Conservation (phyloP, 2,329 filamentous ascomycete genomes). For the Stagonosporopsis cucurbitacearum region DNA sequence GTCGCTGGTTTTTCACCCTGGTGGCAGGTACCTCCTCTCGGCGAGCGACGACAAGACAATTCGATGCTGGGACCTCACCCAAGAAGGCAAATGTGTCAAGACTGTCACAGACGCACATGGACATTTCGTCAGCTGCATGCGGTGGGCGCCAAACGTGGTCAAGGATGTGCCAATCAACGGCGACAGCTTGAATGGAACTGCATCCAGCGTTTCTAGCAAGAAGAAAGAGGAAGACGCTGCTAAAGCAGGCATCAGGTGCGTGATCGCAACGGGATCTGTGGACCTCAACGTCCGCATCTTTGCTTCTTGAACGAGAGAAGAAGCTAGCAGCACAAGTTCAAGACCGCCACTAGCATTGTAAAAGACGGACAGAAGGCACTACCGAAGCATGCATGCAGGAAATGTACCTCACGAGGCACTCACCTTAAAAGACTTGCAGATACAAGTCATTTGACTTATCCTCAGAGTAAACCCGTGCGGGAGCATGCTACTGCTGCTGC, state of each 20-base stretch:
- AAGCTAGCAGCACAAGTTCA: not conserved
- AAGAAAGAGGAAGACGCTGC: slow-evolving; percentile 62
- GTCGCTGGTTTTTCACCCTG: slow-evolving; percentile 84
- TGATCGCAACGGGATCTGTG: slow-evolving; percentile 86
- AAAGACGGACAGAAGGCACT: not conserved
- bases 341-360: not conserved
- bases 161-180: slow-evolving; percentile 61
- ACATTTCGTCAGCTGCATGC: slow-evolving; percentile 84
- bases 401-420: not conserved
- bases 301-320: slow-evolving; percentile 57
- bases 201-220: slow-evolving; percentile 53
- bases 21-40: slow-evolving; percentile 86
- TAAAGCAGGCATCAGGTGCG: slow-evolving; percentile 74
- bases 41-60: slow-evolving; percentile 90
- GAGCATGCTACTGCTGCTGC: not conserved
- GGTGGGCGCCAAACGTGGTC: slow-evolving; percentile 81
- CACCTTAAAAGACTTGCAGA: not conserved
- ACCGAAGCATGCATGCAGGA: not conserved
- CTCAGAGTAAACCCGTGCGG: too few species aligned
- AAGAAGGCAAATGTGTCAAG: slow-evolving; percentile 90
- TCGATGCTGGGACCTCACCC: slow-evolving; percentile 89
- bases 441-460: not conserved
- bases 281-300: slow-evolving; percentile 82
- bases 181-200: slow-evolving; percentile 51
- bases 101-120: slow-evolving; percentile 77